Conservation (phyloP, 495 filamentous ascomycete species). For the Penicillium argentinense region DNA sequence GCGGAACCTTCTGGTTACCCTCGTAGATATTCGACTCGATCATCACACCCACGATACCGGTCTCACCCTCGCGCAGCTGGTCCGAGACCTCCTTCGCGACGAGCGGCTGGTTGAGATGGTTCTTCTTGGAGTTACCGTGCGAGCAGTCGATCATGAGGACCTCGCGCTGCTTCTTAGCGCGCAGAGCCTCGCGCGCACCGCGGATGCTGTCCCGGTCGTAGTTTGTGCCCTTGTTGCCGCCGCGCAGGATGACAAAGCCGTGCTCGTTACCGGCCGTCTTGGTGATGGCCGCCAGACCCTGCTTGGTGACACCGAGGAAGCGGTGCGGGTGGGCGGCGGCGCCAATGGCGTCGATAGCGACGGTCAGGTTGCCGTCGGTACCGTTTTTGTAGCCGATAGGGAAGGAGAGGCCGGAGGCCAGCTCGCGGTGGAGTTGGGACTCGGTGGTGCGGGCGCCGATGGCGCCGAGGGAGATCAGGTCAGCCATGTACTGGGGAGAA, state of each 20-base stretch:
- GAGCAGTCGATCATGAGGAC: conserved; percentile 98
- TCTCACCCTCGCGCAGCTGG: conserved; percentile 85
- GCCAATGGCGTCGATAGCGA: conserved; percentile 97
- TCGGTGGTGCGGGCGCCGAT: conserved; percentile 98
- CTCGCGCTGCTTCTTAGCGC: conserved; percentile 81
- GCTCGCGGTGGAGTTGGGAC: conserved; percentile 90
- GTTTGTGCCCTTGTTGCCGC: conserved; percentile 92
- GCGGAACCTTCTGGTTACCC: conserved; percentile 89
- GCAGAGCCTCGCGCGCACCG: conserved; percentile 73
- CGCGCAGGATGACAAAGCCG: conserved; percentile 93
- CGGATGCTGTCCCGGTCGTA: conserved; percentile 83
- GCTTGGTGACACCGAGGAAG: conserved; percentile 99
- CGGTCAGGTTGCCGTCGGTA: conserved; percentile 88
- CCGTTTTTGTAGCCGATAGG: conserved; percentile 99
- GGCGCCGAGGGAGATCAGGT: conserved; percentile 91
- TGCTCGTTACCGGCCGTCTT: conserved; percentile 91
- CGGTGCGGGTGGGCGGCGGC: conserved; percentile 88
- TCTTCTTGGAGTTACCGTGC: conserved; percentile 71
- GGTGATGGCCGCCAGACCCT: conserved; percentile 93
- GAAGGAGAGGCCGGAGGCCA: conserved; percentile 96
- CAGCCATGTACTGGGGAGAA: conserved; percentile 93
- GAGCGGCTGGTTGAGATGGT: conserved; percentile 83
- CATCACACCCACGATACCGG: conserved; percentile 92
- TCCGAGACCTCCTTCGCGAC: conserved; percentile 80
- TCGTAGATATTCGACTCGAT: conserved; percentile 98